phyloP scores from a whole-genome alignment of 768 basidiomycete genomes.

The Trametes gibbosa region DNA sequence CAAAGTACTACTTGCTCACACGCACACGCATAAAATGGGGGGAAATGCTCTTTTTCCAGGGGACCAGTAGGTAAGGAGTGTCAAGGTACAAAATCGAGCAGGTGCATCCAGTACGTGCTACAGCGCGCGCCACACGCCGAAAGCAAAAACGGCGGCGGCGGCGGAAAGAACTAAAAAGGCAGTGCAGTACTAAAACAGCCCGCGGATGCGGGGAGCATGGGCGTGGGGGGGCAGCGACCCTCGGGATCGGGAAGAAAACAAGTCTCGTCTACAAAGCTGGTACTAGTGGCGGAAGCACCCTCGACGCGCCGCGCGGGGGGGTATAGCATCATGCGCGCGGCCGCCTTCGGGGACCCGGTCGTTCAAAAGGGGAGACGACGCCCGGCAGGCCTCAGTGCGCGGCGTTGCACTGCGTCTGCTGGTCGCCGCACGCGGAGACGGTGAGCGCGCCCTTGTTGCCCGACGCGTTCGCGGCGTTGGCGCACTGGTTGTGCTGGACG shows the following conservation, averaged over 20 bases:
- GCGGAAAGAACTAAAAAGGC: not conserved
- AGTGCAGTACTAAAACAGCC: conserved; percentile 5
- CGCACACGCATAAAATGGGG: not conserved
- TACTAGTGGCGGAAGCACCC: not conserved
- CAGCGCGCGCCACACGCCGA: not conserved
- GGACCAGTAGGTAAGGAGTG: conserved; percentile 10
- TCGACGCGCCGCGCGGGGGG: conserved; percentile 2
- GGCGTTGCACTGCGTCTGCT: conserved; percentile 43
- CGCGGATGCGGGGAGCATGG: not conserved
- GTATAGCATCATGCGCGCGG: not conserved
- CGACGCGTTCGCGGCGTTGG: conserved; percentile 52
- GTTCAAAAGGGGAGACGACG: not conserved
- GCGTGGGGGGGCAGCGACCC: not conserved
- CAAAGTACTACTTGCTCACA: not conserved
- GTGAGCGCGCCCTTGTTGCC: conserved; percentile 47
- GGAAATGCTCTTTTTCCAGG: conserved; percentile 9
- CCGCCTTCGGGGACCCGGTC: not conserved
- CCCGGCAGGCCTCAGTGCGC: conserved; percentile 6
- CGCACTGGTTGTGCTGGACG: conserved; percentile 59
- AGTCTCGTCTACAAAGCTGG: conserved; percentile 3
- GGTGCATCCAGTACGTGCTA: conserved; percentile 19
- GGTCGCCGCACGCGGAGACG: conserved; percentile 44
- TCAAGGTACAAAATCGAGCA: conserved; percentile 16
- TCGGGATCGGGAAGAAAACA: conserved; percentile 2
- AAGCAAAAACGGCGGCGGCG: not conserved